Conservation (phyloP, 2,329 filamentous ascomycete genomes). For the Alternaria hordeiaustralica region DNA sequence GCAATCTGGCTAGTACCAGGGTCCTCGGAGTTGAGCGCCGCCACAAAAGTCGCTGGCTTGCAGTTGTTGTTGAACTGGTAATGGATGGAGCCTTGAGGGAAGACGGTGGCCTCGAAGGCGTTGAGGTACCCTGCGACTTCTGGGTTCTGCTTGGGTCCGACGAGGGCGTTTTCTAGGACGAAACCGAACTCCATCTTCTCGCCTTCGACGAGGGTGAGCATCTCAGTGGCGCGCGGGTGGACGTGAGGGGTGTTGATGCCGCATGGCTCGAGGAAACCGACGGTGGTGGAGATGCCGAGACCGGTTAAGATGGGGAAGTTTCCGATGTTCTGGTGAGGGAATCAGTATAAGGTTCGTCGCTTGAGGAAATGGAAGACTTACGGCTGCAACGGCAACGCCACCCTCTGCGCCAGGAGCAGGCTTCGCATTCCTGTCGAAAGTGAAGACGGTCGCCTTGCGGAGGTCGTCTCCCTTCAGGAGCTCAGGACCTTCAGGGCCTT, state of each 20-base stretch:
- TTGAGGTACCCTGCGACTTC: slow-evolving; percentile 51
- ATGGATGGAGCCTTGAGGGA: slow-evolving; percentile 56
- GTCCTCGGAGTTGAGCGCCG: slow-evolving; percentile 53
- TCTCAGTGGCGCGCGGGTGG: slow-evolving; percentile 58
- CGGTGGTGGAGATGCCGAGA: slow-evolving; percentile 48
- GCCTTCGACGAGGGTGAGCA: slow-evolving; percentile 54
- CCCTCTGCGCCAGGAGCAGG: slow-evolving; percentile 62
- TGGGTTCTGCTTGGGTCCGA: slow-evolving; percentile 37
- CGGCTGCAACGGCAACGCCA: slow-evolving; percentile 36
- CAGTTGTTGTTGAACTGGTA: slow-evolving; percentile 59
- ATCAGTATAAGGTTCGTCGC: not conserved
- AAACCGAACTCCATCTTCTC: slow-evolving; percentile 52
- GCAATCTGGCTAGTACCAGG: slow-evolving; percentile 52
- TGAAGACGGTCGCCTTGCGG: slow-evolving; percentile 66
- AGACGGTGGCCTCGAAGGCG: slow-evolving; percentile 56
- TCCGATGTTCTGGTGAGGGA: slow-evolving; percentile 40
- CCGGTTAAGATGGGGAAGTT: slow-evolving; percentile 50
- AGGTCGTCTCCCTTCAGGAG: slow-evolving; percentile 43
- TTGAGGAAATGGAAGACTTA: slow-evolving; percentile 4
- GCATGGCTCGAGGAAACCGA: slow-evolving; percentile 52
- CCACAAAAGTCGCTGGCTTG: slow-evolving; percentile 53
- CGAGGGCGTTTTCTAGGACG: slow-evolving; percentile 56
- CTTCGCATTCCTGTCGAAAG: slow-evolving; percentile 55
- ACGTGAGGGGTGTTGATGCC: slow-evolving; percentile 58
- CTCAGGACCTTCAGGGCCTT: slow-evolving; percentile 4